Base-by-base conservation (phyloP, 2,329 filamentous ascomycete genomes). In the Neofusicoccum sp. region DNA sequence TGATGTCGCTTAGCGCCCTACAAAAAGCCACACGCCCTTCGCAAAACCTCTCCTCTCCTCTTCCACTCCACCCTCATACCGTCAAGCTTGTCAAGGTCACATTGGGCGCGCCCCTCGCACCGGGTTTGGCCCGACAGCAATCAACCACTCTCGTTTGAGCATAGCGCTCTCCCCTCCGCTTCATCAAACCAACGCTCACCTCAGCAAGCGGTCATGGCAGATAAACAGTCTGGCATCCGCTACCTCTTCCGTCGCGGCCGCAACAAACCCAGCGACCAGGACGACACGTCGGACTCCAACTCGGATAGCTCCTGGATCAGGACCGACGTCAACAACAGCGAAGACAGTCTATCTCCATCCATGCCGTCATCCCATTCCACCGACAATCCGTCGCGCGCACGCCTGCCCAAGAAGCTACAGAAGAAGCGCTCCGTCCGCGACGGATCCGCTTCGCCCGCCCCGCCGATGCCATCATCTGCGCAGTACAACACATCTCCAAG, bases 171-270 rank as follows among this genome's bases (percentile, higher is more conserved):
- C 11, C 7, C n/a, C 14, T 28, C 49, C 34, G 29, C 1, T 11
- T 8, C 16, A 16, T 47, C 11, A 28, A 7, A 7, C 33, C 48
- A 36, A 16, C 31, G 7, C 8, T 6, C 33, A 16, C 34, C 29
- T 7, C 36, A 31, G 14, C 22, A 22, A 16, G 22, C 12, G 14
- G n/a, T 31, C 9, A 58, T 58, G 54, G n/a, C 41, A 6, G 41
- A 58, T 31, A 58, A 58, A 28, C 54, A 29, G n/a, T 8, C 54
- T n/a, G 36, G 39, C 29, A 14, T 58, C 16, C 54, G 54, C n/a
- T 31, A 58, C 1, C 45, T 44, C 37, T 36, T 58, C 54, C 41
- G 41, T 12, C 54, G 54, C 14, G 41, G 54, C n/a, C 54, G 54
- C 54, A 33, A 34, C 41, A 58, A 45, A 16, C 36, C 54, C 14